Evolutionary conservation across 495 filamentous ascomycete species (phyloP).

Genomic region (Podospora sp.): DNA sequence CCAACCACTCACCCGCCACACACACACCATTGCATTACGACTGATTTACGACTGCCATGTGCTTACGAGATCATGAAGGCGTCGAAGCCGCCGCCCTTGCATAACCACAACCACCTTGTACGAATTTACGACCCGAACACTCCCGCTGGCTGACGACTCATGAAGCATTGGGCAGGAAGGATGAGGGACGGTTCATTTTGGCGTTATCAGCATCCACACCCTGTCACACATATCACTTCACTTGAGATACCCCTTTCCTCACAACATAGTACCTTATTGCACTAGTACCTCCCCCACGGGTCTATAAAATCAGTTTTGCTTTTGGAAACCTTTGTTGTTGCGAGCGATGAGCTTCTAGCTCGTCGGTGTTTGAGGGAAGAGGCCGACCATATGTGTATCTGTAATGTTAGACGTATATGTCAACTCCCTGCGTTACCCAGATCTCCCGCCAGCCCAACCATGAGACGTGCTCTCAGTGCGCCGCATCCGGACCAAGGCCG

Average conservation of each 20-base stretch:
- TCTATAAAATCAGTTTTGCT: neutral
- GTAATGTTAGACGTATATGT: neutral
- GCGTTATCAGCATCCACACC: conserved; percentile 25
- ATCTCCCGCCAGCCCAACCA: neutral
- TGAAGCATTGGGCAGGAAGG: neutral
- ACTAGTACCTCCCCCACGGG: neutral
- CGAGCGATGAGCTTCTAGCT: neutral
- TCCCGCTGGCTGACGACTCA: neutral
- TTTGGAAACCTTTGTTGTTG: neutral
- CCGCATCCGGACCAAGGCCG: conserved; percentile 44
- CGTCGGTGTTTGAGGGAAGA: neutral
- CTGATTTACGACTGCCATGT: neutral
- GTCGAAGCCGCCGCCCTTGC: neutral
- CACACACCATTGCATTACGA: conserved; percentile 1
- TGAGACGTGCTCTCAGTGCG: conserved; percentile 21
- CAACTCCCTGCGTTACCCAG: neutral
- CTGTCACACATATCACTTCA: conserved; percentile 35
- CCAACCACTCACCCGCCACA: neutral
- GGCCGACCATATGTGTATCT: neutral
- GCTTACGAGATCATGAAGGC: neutral
- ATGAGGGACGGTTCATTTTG: conserved; percentile 14
- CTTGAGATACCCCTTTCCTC: conserved; percentile 38
- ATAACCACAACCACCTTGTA: conserved; percentile 3
- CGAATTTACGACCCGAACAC: conserved; percentile 1
- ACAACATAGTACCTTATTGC: conserved; percentile 14